A percentile compares a stretch with the other conserved stretches of the same genome.
phyloP scores from a whole-genome alignment of 306 rosid species.

The Glycine tomentella region DNA sequence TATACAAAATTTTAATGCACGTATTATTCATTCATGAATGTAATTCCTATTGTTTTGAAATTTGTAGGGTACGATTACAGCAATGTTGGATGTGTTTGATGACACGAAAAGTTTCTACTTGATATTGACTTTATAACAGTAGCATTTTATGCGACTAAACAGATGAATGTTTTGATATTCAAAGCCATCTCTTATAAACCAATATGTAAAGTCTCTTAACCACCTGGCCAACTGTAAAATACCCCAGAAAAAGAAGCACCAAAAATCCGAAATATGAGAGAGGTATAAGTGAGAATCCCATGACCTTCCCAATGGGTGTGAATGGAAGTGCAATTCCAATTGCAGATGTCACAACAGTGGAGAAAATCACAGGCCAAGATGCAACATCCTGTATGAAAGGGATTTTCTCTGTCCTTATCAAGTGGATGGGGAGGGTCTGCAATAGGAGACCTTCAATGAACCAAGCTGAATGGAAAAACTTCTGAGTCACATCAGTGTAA shows the following conservation, averaged over 20 bases:
- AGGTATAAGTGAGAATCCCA: constrained; percentile 66
- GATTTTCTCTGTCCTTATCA: constrained; percentile 76
- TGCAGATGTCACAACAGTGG: constrained; percentile 67
- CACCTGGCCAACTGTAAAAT: constrained; percentile 67
- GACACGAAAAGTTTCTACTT: constrained; percentile 2
- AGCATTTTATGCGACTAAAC: constrained; percentile 23
- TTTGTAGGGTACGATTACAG: constrained; percentile 19
- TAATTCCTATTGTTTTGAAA: constrained; percentile 40
- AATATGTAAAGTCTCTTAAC: constrained; percentile 70
- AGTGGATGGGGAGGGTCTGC: constrained; percentile 79
- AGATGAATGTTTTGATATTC: constrained; percentile 36
- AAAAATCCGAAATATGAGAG: constrained; percentile 68
- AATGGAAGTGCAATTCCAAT: constrained; percentile 66
- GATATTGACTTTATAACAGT: constrained; percentile 11
- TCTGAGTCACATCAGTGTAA: neutral
- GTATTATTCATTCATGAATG: neutral
- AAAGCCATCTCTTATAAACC: constrained; percentile 75
- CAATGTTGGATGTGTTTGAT: constrained; percentile 29
- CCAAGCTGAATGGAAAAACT: constrained; percentile 84
- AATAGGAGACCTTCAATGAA: constrained; percentile 81
- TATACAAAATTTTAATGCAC: neutral
- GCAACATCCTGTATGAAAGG: constrained; percentile 77
- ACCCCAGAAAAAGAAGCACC: constrained; percentile 64
- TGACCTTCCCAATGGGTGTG: constrained; percentile 63
- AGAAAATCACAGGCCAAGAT: constrained; percentile 85